phyloP scores from a whole-genome alignment of 1,284 basidiomycete species.

The Sutorius eximius region DNA sequence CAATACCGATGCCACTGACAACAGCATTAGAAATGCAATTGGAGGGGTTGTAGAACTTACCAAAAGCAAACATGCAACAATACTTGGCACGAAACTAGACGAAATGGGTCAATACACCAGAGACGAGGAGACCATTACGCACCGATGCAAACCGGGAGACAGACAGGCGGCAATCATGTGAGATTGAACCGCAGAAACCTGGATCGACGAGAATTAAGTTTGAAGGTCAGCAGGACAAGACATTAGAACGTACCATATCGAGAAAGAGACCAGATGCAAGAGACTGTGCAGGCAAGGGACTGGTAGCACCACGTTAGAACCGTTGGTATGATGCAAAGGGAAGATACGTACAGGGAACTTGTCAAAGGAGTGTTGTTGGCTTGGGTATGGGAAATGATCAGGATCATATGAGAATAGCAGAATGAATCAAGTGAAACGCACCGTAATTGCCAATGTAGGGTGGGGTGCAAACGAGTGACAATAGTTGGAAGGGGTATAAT shows the following conservation, averaged over 20 bases:
- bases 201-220: too few relatives aligned
- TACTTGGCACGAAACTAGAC: background rate
- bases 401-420: background rate
- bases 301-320: background rate
- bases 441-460: background rate
- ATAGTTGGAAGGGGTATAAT: constrained; percentile 16
- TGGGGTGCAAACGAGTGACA: constrained; percentile 14
- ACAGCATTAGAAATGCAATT: background rate
- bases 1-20: constrained; percentile 7
- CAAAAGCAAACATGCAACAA: constrained; percentile 1
- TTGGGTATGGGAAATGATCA: background rate
- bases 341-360: background rate
- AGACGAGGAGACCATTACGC: background rate
- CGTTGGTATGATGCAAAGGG: background rate
- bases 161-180: constrained; percentile 1
- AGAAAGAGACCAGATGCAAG: background rate
- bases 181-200: constrained; percentile 3
- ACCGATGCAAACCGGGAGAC: constrained; percentile 8
- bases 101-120: background rate
- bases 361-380: constrained; percentile 18
- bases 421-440: background rate
- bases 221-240: background rate
- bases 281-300: background rate
- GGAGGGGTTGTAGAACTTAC: background rate
- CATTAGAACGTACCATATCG: background rate